phyloP scores from a whole-genome alignment of 1,139 yeast species.

The Maudiozyma humilis region DNA sequence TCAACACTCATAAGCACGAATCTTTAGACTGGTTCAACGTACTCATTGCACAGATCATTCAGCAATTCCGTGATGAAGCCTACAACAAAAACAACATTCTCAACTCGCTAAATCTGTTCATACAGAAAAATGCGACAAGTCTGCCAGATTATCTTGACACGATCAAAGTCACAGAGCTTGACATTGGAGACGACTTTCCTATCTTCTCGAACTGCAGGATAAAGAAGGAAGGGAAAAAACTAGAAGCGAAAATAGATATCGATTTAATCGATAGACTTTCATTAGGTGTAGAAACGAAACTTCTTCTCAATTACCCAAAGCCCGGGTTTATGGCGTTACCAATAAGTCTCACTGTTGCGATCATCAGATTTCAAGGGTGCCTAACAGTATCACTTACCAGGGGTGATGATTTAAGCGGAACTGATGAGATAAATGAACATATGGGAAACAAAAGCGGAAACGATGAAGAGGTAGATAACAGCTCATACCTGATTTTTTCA shows the following conservation, averaged over 20 bases:
- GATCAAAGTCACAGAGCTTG: constrained; percentile 75
- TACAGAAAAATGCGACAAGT: constrained; percentile 31
- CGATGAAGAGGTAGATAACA: constrained; percentile 25
- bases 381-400: constrained; percentile 57
- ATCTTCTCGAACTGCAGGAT: constrained; percentile 90
- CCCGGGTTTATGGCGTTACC: constrained; percentile 82
- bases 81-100: constrained; percentile 74
- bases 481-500: constrained; percentile 65
- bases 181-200: constrained; percentile 93
- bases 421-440: constrained; percentile 16
- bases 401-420: constrained; percentile 34
- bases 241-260: constrained; percentile 90
- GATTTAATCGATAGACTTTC: constrained; percentile 86
- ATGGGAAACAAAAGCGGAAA: constrained; percentile 19
- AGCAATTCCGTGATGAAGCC: constrained; percentile 83
- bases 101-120: constrained; percentile 57
- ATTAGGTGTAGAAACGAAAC: constrained; percentile 76
- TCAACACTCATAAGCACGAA: constrained; percentile 77
- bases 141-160: constrained; percentile 76
- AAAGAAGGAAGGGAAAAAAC: constrained; percentile 43
- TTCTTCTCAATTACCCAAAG: constrained; percentile 77
- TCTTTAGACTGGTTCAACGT: constrained; percentile 96
- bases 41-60: constrained; percentile 79
- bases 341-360: constrained; percentile 71
- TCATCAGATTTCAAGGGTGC: constrained; percentile 90